Base-by-base conservation (phyloP, 257 asterid genomes). In the Nicotiana tomentosiformis region DNA sequence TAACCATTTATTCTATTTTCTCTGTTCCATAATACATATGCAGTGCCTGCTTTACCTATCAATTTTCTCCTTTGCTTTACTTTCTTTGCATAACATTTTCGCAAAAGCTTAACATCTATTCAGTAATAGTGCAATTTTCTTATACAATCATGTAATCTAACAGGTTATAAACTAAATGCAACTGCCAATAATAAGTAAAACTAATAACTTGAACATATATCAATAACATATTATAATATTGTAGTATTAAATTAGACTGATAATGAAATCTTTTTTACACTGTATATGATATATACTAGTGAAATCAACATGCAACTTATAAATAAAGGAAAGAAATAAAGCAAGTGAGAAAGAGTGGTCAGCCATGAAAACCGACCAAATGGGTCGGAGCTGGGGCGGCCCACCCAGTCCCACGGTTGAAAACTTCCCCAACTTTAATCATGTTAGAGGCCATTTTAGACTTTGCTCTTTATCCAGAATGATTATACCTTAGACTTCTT, bases 401-500 rank as follows among this genome's bases (percentile, higher is more conserved):
- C 87, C 83, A 80, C 84, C 88, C 66, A 68, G 11, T 83, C 82
- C 88, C 89, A 85, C 86, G 87, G 85, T 87, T 76, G 85, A 77
- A 74, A 83, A 82, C 66, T 76, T 65, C 62, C 70, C 83, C 74
- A 87, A 81, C 90, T 89, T 88, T 89, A 84, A 88, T 91, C 86
- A 88, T 88, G 66, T 53, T 70, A 35, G 32, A 70, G 93, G 90
- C 92, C 91, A 62, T 43, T 23, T 74, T 77, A 87, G 89, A 88
- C 93, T 90, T 91, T 90, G 86, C 39, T 85, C 85, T 86, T 84
- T 90, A 87, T 90, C 89, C 86, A 86, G 84, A 89, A 91, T 91
- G 91, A 91, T 87, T 87, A 33, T 88, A 85, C 92, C 88, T 86
- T 86, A 83, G 94, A 89, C 90, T 84, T 81, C 65, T 57, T 65